Conservation (phyloP, 345 rosid species). For the Populus alba region DNA sequence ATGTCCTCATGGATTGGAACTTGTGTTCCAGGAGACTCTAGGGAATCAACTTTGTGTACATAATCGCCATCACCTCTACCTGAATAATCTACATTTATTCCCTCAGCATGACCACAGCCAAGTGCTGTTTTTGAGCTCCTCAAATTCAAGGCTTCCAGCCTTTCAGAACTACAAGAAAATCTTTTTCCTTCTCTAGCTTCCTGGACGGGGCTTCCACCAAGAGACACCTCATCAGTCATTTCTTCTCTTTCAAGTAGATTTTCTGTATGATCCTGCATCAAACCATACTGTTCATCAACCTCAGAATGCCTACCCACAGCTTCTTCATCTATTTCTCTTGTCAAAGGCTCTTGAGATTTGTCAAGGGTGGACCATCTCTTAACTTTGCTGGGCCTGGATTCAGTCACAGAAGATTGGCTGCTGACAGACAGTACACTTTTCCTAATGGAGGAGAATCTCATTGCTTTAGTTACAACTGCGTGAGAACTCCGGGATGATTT, state of each 20-base stretch:
- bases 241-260: slow-evolving; percentile 35
- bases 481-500: slow-evolving; percentile 20
- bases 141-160: slow-evolving; percentile 32
- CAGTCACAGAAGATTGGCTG: slow-evolving; percentile 27
- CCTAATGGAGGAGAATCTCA: slow-evolving; percentile 36
- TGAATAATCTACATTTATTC: slow-evolving; percentile 29
- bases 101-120: slow-evolving; percentile 19
- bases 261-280: slow-evolving; percentile 30
- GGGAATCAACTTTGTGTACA: slow-evolving; percentile 20
- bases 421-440: slow-evolving; percentile 29
- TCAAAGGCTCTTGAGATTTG: slow-evolving; percentile 34
- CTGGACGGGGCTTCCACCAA: slow-evolving; percentile 18
- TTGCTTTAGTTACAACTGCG: slow-evolving; percentile 29
- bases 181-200: slow-evolving; percentile 22
- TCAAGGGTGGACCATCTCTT: slow-evolving; percentile 28
- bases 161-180: slow-evolving; percentile 26
- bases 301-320: slow-evolving; percentile 38
- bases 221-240: slow-evolving; percentile 26
- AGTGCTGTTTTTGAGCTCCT: slow-evolving; percentile 26
- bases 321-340: slow-evolving; percentile 37
- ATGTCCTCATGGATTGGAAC: slow-evolving; percentile 7
- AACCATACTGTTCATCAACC: slow-evolving; percentile 39
- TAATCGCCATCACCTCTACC: slow-evolving; percentile 19
- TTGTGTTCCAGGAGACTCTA: slow-evolving; percentile 19
- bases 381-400: slow-evolving; percentile 24